Conservation (phyloP, 352 stramenopile genomes). For the Pythium sp. region DNA sequence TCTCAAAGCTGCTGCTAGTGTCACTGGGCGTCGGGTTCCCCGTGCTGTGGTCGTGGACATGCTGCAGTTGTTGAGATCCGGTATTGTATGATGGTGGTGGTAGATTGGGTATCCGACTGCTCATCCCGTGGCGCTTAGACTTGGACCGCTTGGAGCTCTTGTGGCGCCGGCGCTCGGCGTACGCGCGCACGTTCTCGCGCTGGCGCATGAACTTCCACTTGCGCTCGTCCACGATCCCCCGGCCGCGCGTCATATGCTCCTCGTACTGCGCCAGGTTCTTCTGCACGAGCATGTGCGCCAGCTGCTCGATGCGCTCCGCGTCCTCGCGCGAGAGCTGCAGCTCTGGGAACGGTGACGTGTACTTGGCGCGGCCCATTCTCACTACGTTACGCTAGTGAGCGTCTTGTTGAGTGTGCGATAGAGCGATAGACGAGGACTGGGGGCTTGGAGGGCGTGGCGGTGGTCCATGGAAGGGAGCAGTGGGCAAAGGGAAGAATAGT, state of each 20-base stretch:
- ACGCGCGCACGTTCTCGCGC: conserved; percentile 33
- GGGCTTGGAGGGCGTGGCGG: not conserved
- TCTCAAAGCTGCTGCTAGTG: conserved; percentile 4
- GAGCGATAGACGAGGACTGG: not conserved
- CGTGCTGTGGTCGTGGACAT: not conserved
- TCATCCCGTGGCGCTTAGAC: not conserved
- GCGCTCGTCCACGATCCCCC: conserved; percentile 21
- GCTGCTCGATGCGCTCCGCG: conserved; percentile 25
- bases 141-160: not conserved
- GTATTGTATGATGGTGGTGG: not conserved
- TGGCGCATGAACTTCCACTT: conserved; percentile 42
- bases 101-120: not conserved
- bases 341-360: conserved; percentile 27
- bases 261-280: conserved; percentile 31
- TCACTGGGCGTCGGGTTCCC: not conserved
- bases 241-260: conserved; percentile 23
- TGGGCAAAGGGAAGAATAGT: not conserved
- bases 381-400: no score
- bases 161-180: conserved; percentile 20
- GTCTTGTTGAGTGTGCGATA: not conserved
- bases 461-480: not conserved
- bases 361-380: conserved; percentile 8
- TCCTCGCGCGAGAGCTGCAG: conserved; percentile 25
- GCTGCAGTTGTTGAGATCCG: not conserved
- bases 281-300: conserved; percentile 29